A percentile compares a stretch with the other conserved stretches of the same genome.
These are phyloP conservation scores for Diversispora eburnea DNA, from an alignment of 192 early-diverging fungal genomes.

Conservation along the genomic window DNA sequence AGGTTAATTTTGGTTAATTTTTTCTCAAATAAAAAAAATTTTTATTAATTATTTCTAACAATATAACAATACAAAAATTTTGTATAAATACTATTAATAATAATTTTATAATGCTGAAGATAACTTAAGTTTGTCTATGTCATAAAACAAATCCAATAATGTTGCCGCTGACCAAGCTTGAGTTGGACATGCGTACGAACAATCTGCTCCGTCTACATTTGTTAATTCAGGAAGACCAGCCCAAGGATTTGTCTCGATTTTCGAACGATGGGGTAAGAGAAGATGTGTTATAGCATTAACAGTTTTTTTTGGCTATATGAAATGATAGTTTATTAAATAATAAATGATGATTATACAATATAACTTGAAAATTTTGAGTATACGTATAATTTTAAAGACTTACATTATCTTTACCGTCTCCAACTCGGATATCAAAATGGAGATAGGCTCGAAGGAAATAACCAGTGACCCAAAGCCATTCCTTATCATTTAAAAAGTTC, in stretches of 20 bases:
- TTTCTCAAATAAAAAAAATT: too few species aligned
- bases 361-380: constrained; percentile 3
- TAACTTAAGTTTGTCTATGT: constrained; percentile 30
- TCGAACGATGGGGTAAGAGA: constrained; percentile 73
- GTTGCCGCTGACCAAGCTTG: constrained; percentile 91
- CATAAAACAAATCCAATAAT: constrained; percentile 65
- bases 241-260: constrained; percentile 70
- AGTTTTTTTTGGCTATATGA: constrained; percentile 42
- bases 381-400: constrained; percentile 3
- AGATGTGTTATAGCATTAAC: constrained; percentile 65
- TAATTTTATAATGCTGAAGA: background rate
- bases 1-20: too few species aligned
- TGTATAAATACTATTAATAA: too few species aligned
- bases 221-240: constrained; percentile 96
- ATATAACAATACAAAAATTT: too few species aligned
- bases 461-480: constrained; percentile 94
- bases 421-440: constrained; percentile 54
- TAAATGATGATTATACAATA: background rate
- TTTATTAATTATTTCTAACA: too few species aligned
- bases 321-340: background rate
- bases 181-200: constrained; percentile 81
- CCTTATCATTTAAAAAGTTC: constrained; percentile 41
- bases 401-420: constrained; percentile 31
- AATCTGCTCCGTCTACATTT: constrained; percentile 78
- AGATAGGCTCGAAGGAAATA: constrained; percentile 87